These are phyloP conservation scores for Colletotrichum musae DNA, from an alignment of 2,329 filamentous ascomycete genomes.

Conservation along the genomic window DNA sequence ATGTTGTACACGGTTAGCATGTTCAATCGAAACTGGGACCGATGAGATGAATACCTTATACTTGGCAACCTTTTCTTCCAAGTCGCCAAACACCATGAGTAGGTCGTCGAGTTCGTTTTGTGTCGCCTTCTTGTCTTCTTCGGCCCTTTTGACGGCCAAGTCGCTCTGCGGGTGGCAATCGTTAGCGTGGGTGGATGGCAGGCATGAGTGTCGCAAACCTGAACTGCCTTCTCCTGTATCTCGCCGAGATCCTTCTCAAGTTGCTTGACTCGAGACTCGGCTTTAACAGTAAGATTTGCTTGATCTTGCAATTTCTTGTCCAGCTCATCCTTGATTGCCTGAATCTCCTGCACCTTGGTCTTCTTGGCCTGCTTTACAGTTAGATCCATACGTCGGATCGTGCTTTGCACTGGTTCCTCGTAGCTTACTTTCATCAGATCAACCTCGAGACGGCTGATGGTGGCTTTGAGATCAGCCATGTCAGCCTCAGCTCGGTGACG, in stretches of 20 bases:
- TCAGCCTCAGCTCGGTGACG: slow-evolving; percentile 71
- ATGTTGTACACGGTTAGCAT: slow-evolving; percentile 31
- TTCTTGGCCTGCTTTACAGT: slow-evolving; percentile 66
- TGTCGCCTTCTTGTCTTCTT: slow-evolving; percentile 73
- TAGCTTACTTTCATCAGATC: slow-evolving; percentile 70
- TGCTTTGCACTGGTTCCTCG: neutral
- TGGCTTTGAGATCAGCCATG: slow-evolving; percentile 73
- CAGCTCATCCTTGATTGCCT: slow-evolving; percentile 63
- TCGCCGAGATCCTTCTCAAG: slow-evolving; percentile 49
- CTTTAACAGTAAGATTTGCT: slow-evolving; percentile 52
- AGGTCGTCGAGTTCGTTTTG: slow-evolving; percentile 86
- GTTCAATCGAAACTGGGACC: slow-evolving; percentile 12
- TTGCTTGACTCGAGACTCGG: slow-evolving; percentile 49
- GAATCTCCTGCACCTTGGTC: slow-evolving; percentile 71
- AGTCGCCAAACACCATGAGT: slow-evolving; percentile 83
- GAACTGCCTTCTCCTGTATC: slow-evolving; percentile 44
- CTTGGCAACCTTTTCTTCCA: slow-evolving; percentile 81
- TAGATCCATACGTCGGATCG: slow-evolving; percentile 28
- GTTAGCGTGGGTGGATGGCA: neutral
- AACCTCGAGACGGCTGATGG: slow-evolving; percentile 73
- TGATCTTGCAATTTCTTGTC: slow-evolving; percentile 60
- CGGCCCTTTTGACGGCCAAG: slow-evolving; percentile 61
- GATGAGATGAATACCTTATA: slow-evolving; percentile 75
- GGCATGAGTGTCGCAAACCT: slow-evolving; percentile 15
- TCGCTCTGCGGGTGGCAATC: slow-evolving; percentile 47